Evolutionary conservation across 2,329 filamentous ascomycete species (phyloP), one percentile per base, ranked within the genome.

Genomic region (Trichophyton mentagrophytes): DNA sequence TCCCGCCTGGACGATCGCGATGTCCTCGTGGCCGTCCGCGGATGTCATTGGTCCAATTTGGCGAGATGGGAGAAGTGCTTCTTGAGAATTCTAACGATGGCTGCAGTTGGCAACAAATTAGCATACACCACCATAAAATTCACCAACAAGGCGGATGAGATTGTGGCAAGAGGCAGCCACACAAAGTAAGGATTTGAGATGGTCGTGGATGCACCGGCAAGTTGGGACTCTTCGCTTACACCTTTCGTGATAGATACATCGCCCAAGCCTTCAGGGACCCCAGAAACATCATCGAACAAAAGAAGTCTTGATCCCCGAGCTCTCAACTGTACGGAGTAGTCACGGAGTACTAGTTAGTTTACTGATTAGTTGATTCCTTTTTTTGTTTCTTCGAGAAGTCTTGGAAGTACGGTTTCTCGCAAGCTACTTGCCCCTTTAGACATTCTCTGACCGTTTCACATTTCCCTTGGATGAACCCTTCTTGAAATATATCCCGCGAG

Each of bases 131-230:
- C 76, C 2, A 82, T 86, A 65, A 77, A 76, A 56, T 87, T 87
- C 69, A 77, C 73, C 62, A 85, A 86, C 65, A 72, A 69, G 15
- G 80, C 82, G 61, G 77, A 83, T 56, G 79, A 86, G 58, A 63
- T 86, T 7, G 80, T 87, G 60, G 84, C 84, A 1, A 75, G 84
- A 62, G 84, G 84, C 2, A 86, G 84, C 66, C 84, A 87, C 71
- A 87, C 84, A 1, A 87, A 87, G 77, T 83, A 69, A 67, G 74
- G 40, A 17, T 3, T 55, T 11, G 6, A 20, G 44, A 9, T 3
- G 9, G n/a, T 3, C 13, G 7, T 30, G 2, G n/a, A 27, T 55
- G 33, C 33, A 20, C 6, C 17, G 15, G 51, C 51, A 17, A 15
- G 30, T 8, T 30, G 6, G 20, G 7, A 8, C 15, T 33, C 4